Conservation (phyloP, 2,329 filamentous ascomycete genomes). For the Pseudocercospora fijiensis region DNA sequence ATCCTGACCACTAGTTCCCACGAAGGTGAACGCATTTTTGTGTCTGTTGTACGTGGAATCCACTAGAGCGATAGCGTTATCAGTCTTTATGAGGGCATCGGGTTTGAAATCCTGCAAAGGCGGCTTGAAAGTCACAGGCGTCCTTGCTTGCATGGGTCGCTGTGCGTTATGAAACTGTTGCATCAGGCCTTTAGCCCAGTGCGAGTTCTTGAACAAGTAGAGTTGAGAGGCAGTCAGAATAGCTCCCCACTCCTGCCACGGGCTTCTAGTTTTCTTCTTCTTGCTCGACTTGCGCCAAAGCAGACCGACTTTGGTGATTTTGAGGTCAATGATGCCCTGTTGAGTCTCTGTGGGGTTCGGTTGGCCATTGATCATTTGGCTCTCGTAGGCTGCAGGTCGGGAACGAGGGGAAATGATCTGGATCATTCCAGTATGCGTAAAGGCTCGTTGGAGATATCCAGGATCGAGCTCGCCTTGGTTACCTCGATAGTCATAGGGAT, state of each 20-base stretch:
- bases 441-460: slow-evolving; percentile 78
- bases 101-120: slow-evolving; percentile 90
- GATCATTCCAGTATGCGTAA: slow-evolving; percentile 85
- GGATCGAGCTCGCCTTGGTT: slow-evolving; percentile 74
- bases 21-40: slow-evolving; percentile 91
- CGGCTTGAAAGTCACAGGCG: slow-evolving; percentile 84
- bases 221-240: slow-evolving; percentile 95
- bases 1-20: slow-evolving; percentile 80
- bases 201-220: slow-evolving; percentile 91
- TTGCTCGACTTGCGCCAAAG: slow-evolving; percentile 93
- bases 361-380: slow-evolving; percentile 51
- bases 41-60: slow-evolving; percentile 90
- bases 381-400: slow-evolving; percentile 91
- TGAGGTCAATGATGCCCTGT: slow-evolving; percentile 93
- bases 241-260: slow-evolving; percentile 98
- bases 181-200: slow-evolving; percentile 89
- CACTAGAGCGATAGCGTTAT: slow-evolving; percentile 83
- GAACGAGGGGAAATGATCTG: slow-evolving; percentile 95
- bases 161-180: slow-evolving; percentile 73
- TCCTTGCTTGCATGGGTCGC: slow-evolving; percentile 71
- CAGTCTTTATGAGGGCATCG: slow-evolving; percentile 88
- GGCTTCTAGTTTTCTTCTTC: slow-evolving; percentile 90
- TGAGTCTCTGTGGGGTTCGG: slow-evolving; percentile 71
- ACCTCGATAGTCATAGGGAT: slow-evolving; percentile 85
- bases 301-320: slow-evolving; percentile 91